phyloP scores from a whole-genome alignment of 257 asterid genomes.

The Ilex aquifolium region DNA sequence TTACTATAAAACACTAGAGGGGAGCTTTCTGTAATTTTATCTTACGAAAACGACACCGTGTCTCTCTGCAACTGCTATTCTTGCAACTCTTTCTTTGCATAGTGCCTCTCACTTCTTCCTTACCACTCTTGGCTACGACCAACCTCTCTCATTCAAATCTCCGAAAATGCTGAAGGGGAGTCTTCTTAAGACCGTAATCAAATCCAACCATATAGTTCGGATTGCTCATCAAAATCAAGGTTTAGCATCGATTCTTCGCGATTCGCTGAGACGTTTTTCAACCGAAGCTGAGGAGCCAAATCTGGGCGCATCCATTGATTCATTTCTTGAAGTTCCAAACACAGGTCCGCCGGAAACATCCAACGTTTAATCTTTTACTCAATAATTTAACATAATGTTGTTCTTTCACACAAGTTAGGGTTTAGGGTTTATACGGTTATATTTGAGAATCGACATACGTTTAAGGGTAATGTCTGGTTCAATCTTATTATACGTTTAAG shows the following conservation, averaged over 20 bases:
- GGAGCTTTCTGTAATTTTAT: no score
- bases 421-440: constrained; percentile 1
- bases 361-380: not conserved
- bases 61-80: no score
- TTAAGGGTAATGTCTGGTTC: not conserved
- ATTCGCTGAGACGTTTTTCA: constrained; percentile 9
- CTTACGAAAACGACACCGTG: no score
- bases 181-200: constrained; percentile 3
- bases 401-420: not conserved
- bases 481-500: not conserved
- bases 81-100: no score
- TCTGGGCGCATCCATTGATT: not conserved
- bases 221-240: constrained; percentile 7
- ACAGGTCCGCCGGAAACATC: constrained; percentile 1
- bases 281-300: constrained; percentile 7
- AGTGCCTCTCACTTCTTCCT: no score
- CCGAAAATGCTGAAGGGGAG: constrained; percentile 6
- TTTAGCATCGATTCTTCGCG: constrained; percentile 3
- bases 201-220: constrained; percentile 12
- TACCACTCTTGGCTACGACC: no score
- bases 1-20: no score
- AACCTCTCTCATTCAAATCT: no score
- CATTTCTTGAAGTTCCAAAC: constrained; percentile 5
- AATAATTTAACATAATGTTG: not conserved
- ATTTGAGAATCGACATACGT: not conserved